Percentiles rank a stretch among this genome's conserved stretches.
Evolutionary conservation across 2,329 filamentous ascomycete species (phyloP).

Genomic region (Xylariaceae sp.): DNA sequence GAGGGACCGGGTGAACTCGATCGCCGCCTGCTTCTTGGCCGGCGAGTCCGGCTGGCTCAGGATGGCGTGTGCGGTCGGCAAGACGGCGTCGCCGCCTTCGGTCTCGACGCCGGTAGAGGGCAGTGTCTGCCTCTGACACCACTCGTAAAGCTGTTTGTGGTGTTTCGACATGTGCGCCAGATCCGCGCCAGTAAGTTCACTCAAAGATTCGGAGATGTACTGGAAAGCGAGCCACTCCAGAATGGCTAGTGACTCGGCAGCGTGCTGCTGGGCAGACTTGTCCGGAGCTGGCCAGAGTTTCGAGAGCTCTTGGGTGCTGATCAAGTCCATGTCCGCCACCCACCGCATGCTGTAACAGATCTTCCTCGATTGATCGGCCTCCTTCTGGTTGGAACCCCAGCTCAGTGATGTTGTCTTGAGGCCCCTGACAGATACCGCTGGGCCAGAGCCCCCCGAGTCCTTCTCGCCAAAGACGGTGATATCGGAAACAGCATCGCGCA

Average conservation of each 20-base stretch:
- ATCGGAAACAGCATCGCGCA: constrained; percentile 2
- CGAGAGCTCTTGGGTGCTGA: neutral
- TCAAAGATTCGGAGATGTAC: constrained; percentile 1
- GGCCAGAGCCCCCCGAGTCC: neutral
- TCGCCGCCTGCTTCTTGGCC: constrained; percentile 1
- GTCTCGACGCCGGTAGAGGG: neutral
- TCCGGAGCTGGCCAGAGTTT: constrained; percentile 1
- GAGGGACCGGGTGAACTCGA: constrained; percentile 4
- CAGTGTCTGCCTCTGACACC: constrained; percentile 1
- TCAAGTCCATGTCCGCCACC: constrained; percentile 1
- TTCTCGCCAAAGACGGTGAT: constrained; percentile 1
- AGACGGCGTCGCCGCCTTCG: neutral
- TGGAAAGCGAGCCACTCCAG: constrained; percentile 5
- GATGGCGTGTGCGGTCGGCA: neutral
- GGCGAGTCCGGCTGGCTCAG: neutral
- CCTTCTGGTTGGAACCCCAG: neutral
- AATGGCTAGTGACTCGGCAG: constrained; percentile 2
- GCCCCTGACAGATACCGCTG: constrained; percentile 1
- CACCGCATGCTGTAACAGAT: constrained; percentile 3
- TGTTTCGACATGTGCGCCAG: constrained; percentile 2
- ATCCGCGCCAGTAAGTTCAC: neutral
- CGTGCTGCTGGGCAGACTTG: neutral
- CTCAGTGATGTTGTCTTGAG: constrained; percentile 3
- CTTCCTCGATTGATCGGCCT: neutral
- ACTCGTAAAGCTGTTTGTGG: constrained; percentile 3